Evolutionary conservation across 805 yeast genomes (phyloP).

Genomic region (Wickerhamiella dianesei): DNA sequence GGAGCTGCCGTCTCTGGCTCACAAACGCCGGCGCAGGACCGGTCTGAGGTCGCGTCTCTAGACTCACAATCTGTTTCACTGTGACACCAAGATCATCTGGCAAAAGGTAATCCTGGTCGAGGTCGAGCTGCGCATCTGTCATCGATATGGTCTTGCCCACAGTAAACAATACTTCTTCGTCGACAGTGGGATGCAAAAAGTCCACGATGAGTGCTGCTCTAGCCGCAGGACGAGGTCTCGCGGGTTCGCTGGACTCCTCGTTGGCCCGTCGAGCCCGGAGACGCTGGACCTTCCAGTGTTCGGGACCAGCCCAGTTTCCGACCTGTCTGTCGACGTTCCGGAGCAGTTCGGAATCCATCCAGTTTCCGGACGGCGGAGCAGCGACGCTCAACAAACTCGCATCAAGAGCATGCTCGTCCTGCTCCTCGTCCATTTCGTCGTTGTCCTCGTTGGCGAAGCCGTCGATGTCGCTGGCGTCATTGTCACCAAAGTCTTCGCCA

Average conservation of each 20-base stretch:
- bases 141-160: conserved; percentile 30
- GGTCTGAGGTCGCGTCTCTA: conserved; percentile 53
- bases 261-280: conserved; percentile 27
- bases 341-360: conserved; percentile 12
- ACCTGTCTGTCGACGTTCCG: conserved; percentile 36
- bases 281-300: conserved; percentile 74
- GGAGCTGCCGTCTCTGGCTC: neutral
- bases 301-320: conserved; percentile 80
- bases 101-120: conserved; percentile 35
- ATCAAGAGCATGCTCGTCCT: neutral
- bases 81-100: conserved; percentile 65
- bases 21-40: conserved; percentile 3
- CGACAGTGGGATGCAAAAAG: conserved; percentile 30
- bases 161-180: conserved; percentile 32
- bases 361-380: conserved; percentile 13
- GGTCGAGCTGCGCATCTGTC: conserved; percentile 31
- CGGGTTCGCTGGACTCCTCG: neutral
- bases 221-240: neutral
- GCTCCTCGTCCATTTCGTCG: neutral
- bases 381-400: conserved; percentile 7
- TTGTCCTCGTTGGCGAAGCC: conserved; percentile 3
- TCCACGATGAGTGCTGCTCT: conserved; percentile 32
- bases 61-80: conserved; percentile 48
- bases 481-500: neutral
- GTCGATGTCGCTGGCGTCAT: too few species aligned